A percentile compares a stretch with the other conserved stretches of the same genome.
Evolutionary conservation across 371 early-diverging fungal species (phyloP).

Genomic region (Saksenaea oblongispora): DNA sequence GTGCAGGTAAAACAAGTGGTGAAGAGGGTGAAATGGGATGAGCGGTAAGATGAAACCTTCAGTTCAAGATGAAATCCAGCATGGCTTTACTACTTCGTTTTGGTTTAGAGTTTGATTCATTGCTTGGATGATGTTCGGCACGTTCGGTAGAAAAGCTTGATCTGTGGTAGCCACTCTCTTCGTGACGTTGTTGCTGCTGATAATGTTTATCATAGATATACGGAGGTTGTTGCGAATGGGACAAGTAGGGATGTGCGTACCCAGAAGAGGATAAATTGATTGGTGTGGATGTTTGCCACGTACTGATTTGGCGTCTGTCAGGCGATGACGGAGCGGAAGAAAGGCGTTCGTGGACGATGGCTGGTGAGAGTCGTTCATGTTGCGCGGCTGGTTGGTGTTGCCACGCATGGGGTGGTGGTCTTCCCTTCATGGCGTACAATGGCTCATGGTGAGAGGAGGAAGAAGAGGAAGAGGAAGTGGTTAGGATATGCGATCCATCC

Average conservation of each 20-base stretch:
- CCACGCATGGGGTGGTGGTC: background rate
- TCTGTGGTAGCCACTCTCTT: background rate
- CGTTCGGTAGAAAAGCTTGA: background rate
- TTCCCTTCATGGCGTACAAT: background rate
- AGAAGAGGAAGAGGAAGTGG: background rate
- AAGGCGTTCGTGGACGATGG: background rate
- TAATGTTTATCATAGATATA: background rate
- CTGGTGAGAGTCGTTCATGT: background rate
- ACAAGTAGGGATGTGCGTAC: background rate
- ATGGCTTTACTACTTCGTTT: slow-evolving; percentile 26
- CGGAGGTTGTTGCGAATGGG: slow-evolving; percentile 1
- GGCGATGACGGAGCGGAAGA: background rate
- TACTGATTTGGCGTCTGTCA: background rate
- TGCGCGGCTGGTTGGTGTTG: background rate
- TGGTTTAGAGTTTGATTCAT: background rate
- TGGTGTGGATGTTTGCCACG: background rate
- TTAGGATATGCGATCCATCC: slow-evolving; percentile 5
- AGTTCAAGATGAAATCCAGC: slow-evolving; percentile 36
- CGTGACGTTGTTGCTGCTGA: background rate
- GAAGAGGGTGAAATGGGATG: background rate
- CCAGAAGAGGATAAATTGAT: slow-evolving; percentile 4
- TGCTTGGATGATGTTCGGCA: background rate
- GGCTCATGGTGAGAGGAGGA: background rate
- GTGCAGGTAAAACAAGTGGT: background rate
- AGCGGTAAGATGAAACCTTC: background rate